These are phyloP conservation scores for Podospora appendiculata DNA, from an alignment of 495 filamentous ascomycete species.

Conservation along the genomic window DNA sequence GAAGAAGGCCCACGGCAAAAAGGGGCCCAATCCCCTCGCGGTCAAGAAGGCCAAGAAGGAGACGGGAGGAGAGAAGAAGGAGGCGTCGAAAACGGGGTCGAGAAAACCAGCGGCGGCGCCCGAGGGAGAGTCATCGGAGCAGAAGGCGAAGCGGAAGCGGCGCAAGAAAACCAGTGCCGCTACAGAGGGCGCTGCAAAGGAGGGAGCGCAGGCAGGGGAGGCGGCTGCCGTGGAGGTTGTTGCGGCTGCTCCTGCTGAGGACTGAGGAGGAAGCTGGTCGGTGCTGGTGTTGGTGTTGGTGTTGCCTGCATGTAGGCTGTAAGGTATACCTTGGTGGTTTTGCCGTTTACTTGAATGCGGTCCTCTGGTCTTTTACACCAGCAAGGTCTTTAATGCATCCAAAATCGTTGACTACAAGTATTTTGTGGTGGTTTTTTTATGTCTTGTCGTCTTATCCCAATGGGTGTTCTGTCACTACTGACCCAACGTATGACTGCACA, in stretches of 20 bases:
- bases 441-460: too few species aligned
- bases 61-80: constrained; percentile 6
- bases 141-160: constrained; percentile 37
- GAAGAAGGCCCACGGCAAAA: constrained; percentile 52
- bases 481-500: too few species aligned
- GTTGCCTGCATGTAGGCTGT: background rate
- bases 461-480: too few species aligned
- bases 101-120: constrained; percentile 2
- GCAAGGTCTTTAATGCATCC: too few species aligned
- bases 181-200: constrained; percentile 3
- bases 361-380: too few species aligned
- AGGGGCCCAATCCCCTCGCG: constrained; percentile 83
- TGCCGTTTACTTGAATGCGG: too few species aligned
- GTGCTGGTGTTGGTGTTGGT: background rate
- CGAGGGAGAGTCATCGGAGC: constrained; percentile 9
- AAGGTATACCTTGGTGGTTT: too few species aligned
- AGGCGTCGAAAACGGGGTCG: constrained; percentile 4
- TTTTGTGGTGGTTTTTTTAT: too few species aligned
- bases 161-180: constrained; percentile 32
- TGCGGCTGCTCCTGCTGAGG: background rate
- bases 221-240: background rate
- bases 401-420: too few species aligned
- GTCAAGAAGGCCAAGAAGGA: constrained; percentile 59
- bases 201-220: constrained; percentile 2
- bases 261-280: background rate